Conservation (phyloP, 2,329 filamentous ascomycete species). For the Aspergillus ustus region DNA sequence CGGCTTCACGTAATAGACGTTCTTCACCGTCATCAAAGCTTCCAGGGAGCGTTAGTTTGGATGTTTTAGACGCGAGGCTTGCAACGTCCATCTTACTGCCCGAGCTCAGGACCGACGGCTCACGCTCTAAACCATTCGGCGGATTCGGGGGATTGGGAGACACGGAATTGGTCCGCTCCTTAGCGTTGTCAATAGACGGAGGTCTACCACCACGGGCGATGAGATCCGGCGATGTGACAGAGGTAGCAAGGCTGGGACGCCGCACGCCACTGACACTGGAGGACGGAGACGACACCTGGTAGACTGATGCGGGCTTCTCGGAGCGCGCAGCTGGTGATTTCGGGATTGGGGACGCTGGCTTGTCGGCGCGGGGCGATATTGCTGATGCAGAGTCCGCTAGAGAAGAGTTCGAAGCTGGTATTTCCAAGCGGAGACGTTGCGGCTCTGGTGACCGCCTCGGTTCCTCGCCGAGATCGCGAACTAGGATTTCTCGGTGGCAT, state of each 20-base stretch:
- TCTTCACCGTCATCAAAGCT: constrained; percentile 69
- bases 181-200: constrained; percentile 31
- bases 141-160: constrained; percentile 32
- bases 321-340: constrained; percentile 21
- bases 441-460: constrained; percentile 36
- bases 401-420: constrained; percentile 21
- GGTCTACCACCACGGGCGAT: constrained; percentile 31
- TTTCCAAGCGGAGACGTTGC: constrained; percentile 23
- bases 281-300: constrained; percentile 28
- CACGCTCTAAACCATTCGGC: constrained; percentile 37
- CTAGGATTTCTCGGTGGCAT: constrained; percentile 87
- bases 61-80: constrained; percentile 39
- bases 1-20: constrained; percentile 69
- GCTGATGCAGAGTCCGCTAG: constrained; percentile 21
- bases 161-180: constrained; percentile 34
- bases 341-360: constrained; percentile 21
- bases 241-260: constrained; percentile 39
- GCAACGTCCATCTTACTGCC: constrained; percentile 42
- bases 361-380: constrained; percentile 10
- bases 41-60: constrained; percentile 39
- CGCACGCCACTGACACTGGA: constrained; percentile 30
- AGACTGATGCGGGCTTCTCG: constrained; percentile 23
- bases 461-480: constrained; percentile 81
- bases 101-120: constrained; percentile 45
- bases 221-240: constrained; percentile 39